Percentiles rank a stretch among this genome's conserved stretches.
Evolutionary conservation across 345 rosid genomes (phyloP).

Genomic region (Aethionema arabicum): DNA sequence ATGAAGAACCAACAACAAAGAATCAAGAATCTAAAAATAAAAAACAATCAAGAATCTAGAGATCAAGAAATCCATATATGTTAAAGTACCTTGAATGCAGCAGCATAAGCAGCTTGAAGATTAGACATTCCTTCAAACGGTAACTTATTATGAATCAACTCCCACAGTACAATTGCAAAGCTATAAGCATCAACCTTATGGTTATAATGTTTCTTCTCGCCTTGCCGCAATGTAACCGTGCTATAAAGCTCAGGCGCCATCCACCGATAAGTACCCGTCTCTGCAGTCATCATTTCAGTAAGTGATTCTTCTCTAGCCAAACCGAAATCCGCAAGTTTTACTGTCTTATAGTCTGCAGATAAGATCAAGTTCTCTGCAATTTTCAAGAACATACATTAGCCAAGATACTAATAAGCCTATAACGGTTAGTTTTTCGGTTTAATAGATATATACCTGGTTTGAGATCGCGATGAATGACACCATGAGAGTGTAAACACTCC

Average conservation of each 20-base stretch:
- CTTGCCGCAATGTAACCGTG: slow-evolving; percentile 90
- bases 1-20: too few relatives aligned
- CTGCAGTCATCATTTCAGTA: slow-evolving; percentile 99
- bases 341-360: slow-evolving; percentile 79
- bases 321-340: slow-evolving; percentile 91
- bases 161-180: slow-evolving; percentile 95
- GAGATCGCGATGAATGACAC: slow-evolving; percentile 93
- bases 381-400: background rate
- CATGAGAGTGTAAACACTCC: slow-evolving; percentile 95
- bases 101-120: slow-evolving; percentile 98
- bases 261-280: slow-evolving; percentile 98
- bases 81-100: slow-evolving; percentile 86
- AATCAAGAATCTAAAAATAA: too few relatives aligned
- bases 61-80: background rate
- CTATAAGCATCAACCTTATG: slow-evolving; percentile 95
- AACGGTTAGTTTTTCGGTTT: background rate
- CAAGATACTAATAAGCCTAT: background rate
- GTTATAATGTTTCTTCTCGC: slow-evolving; percentile 96
- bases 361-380: slow-evolving; percentile 78
- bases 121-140: slow-evolving; percentile 99
- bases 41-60: background rate
- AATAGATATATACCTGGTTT: slow-evolving; percentile 69
- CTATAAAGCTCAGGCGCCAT: slow-evolving; percentile 99
- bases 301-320: slow-evolving; percentile 97
- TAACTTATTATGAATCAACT: slow-evolving; percentile 84